phyloP scores from a whole-genome alignment of 345 rosid species.

The Brassica carinata region DNA sequence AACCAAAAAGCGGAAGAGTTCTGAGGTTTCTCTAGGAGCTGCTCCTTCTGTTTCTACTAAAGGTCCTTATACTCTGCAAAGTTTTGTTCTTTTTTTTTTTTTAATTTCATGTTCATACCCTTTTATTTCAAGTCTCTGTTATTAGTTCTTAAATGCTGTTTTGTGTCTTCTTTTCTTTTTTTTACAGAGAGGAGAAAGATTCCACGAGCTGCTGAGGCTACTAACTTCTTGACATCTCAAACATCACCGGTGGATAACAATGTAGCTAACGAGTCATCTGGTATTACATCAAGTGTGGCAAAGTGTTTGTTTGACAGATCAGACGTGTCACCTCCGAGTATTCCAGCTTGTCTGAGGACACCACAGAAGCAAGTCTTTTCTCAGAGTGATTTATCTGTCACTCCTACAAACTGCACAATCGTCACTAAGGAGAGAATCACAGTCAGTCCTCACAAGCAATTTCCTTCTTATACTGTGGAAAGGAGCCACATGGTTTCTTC shows the following conservation, averaged over 20 bases:
- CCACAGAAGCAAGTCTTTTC: conserved; percentile 54
- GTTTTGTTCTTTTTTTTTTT: background rate
- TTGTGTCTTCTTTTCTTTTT: background rate
- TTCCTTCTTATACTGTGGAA: conserved; percentile 61
- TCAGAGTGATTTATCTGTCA: conserved; percentile 41
- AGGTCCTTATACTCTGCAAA: conserved; percentile 1
- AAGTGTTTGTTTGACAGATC: conserved; percentile 71
- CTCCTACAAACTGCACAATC: conserved; percentile 55
- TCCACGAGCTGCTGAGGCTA: conserved; percentile 16
- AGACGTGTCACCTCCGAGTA: conserved; percentile 45
- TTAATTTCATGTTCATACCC: background rate
- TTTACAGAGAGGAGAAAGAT: conserved; percentile 7
- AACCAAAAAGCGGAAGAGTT: conserved; percentile 55
- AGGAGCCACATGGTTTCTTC: conserved; percentile 73
- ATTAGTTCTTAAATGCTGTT: background rate
- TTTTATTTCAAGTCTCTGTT: background rate
- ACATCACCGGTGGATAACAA: conserved; percentile 20
- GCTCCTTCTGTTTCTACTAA: conserved; percentile 50
- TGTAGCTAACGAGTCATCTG: conserved; percentile 22
- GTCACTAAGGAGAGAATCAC: conserved; percentile 66
- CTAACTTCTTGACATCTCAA: conserved; percentile 35
- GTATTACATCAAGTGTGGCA: conserved; percentile 54
- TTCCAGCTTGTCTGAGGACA: conserved; percentile 57
- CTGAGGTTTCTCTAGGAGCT: conserved; percentile 41
- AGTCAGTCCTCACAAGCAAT: conserved; percentile 74